Conservation (phyloP, 768 basidiomycete genomes). For the Dentipellis fragilis region DNA sequence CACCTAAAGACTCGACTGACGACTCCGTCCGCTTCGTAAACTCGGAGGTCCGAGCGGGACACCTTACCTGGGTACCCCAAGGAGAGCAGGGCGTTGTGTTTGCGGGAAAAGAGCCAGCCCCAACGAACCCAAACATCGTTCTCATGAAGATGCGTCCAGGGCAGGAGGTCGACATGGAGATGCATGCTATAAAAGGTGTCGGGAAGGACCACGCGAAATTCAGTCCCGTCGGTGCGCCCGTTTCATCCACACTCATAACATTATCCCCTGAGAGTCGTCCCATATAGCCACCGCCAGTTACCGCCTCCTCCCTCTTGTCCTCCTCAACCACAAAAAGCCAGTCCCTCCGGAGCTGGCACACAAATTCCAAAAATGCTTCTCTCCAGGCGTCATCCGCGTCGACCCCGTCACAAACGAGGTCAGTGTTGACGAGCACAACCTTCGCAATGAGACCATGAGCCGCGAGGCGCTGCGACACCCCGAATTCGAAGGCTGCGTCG, state of each 20-base stretch:
- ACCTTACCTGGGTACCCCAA: constrained; percentile 69
- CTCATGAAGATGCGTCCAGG: constrained; percentile 89
- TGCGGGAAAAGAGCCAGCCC: constrained; percentile 38
- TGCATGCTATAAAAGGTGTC: constrained; percentile 88
- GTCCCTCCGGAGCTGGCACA: constrained; percentile 69
- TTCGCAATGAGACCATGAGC: constrained; percentile 82
- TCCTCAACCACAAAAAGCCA: constrained; percentile 55
- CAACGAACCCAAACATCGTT: constrained; percentile 76
- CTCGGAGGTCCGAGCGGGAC: constrained; percentile 54
- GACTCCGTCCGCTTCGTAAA: constrained; percentile 50
- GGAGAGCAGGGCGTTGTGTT: constrained; percentile 71
- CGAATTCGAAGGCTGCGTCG: constrained; percentile 78
- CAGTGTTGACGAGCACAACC: constrained; percentile 49
- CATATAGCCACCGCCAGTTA: constrained; percentile 85
- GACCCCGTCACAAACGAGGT: constrained; percentile 47
- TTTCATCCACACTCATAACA: neutral
- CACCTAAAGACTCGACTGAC: constrained; percentile 32
- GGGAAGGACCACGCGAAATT: constrained; percentile 97
- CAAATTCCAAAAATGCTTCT: constrained; percentile 84
- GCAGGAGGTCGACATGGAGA: constrained; percentile 73
- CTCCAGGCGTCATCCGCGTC: constrained; percentile 67
- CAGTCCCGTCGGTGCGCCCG: constrained; percentile 74
- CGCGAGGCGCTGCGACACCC: constrained; percentile 88
- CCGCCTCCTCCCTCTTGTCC: constrained; percentile 79
- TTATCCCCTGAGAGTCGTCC: constrained; percentile 1